Base-by-base conservation (phyloP, 2,329 filamentous ascomycete genomes). In the Pseudogymnoascus sp. region DNA sequence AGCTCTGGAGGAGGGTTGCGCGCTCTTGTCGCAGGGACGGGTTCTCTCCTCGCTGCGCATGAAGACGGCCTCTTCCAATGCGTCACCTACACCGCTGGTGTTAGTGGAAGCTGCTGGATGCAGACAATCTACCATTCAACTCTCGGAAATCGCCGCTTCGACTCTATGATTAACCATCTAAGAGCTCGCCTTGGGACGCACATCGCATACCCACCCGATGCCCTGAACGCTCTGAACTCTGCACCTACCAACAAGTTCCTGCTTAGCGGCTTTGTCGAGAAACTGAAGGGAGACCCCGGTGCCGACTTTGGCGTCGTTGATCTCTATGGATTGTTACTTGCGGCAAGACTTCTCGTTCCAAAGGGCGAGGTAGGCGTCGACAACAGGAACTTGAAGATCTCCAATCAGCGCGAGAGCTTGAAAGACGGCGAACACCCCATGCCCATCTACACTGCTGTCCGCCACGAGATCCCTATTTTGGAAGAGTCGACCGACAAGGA, bases 41-140 rank as follows among this genome's bases (percentile, higher is more conserved):
- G 93, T 0, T 97, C 93, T 0, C 87, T 96, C 65, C 80, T 95
- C 8, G 93, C 92, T 2, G 83, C 91, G 0, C 86, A 91, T 65
- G 89, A 97, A 73, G 89, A 90, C 64, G 95, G 95, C 0, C 79
- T 99, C 0, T 96, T 96, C 73, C 93, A 97, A 75, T 97, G 95
- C 73, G 83, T 91, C 10, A 97, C 93, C 1, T 99, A 99, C 72
- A 96, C 92, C 0, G 91, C 93, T 4, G 95, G 95, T 1, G 95
- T 99, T 59, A 97, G 92, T 72, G 95, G 95, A 0, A 96, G 90
- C 67, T 97, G 95, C 74, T 99, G 95, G 95, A 81, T 97, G 5
- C 93, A 97, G 74, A 82, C 90, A 0, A 80, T 99, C 3, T 96
- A 90, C 72, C 87, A 95, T 71, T 93, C 91, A 0, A 90, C 91